phyloP scores from a whole-genome alignment of 106 monocot species.

The Hemerocallis citrina region DNA sequence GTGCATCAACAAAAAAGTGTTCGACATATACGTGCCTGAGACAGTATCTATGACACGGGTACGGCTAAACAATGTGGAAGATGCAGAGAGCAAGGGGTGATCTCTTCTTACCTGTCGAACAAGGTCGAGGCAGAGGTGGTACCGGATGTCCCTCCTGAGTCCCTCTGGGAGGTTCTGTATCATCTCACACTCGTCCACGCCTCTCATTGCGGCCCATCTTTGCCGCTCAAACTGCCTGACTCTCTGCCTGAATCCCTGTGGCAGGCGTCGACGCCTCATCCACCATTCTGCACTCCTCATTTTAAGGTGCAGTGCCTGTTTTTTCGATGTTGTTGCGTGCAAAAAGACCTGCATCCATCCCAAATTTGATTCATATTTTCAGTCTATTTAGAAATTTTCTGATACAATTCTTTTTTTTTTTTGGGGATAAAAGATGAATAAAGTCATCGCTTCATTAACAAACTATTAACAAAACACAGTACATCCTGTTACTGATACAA shows the following conservation, averaged over 20 bases:
- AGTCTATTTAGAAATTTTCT: too few relatives aligned
- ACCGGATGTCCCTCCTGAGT: conserved; percentile 76
- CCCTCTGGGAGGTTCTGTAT: conserved; percentile 71
- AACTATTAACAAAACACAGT: too few relatives aligned
- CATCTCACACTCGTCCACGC: conserved; percentile 65
- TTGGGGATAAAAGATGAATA: too few relatives aligned
- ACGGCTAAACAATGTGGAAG: too few relatives aligned
- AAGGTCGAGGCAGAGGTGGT: conserved; percentile 87
- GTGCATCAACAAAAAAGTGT: too few relatives aligned
- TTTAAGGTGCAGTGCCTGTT: conserved; percentile 64
- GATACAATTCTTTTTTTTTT: too few relatives aligned
- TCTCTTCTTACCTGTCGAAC: conserved; percentile 88
- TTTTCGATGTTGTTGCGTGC: conserved; percentile 74
- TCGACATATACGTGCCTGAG: too few relatives aligned
- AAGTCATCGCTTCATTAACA: too few relatives aligned
- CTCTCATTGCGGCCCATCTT: conserved; percentile 78
- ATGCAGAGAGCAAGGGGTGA: too few relatives aligned
- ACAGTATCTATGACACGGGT: too few relatives aligned
- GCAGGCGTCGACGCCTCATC: conserved; percentile 55
- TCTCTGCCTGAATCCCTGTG: conserved; percentile 46
- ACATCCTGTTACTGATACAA: too few relatives aligned
- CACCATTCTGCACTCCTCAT: conserved; percentile 74
- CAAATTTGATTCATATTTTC: background rate
- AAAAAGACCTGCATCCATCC: conserved; percentile 57
- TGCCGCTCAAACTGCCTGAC: conserved; percentile 81